Evolutionary conservation across 225 moss, liverwort and hornwort species (phyloP).

Genomic region (Rhytidiadelphus loreus): DNA sequence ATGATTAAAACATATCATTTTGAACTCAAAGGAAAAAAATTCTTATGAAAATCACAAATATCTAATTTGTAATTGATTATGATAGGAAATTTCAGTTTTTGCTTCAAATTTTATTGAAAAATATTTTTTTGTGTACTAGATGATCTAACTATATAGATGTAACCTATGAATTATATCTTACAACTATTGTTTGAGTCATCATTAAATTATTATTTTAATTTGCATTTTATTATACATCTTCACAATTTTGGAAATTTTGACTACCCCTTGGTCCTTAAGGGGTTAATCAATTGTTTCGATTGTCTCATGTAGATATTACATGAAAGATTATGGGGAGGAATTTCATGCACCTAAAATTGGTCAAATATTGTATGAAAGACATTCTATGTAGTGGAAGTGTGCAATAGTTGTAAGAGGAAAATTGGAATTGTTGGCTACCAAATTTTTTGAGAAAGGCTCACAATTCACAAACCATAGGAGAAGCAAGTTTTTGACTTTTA

Average conservation of each 20-base stretch:
- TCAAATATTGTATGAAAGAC: neutral
- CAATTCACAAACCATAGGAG: neutral
- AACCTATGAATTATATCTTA: neutral
- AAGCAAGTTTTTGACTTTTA: neutral
- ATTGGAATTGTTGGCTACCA: neutral
- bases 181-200: neutral
- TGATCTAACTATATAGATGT: neutral
- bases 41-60: neutral
- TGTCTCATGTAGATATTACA: neutral
- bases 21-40: neutral
- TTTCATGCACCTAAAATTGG: neutral
- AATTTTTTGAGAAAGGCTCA: neutral
- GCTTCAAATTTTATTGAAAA: neutral
- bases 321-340: no score
- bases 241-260: neutral
- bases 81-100: neutral
- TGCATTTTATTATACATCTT: neutral
- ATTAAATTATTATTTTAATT: neutral
- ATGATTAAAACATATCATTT: neutral
- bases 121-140: neutral
- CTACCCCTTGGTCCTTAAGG: accelerated
- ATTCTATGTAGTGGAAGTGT: neutral
- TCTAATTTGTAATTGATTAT: neutral
- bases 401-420: neutral
- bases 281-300: neutral